These are phyloP conservation scores for Ceratobasidium sp. DNA, from an alignment of 1,284 basidiomycete species.

Conservation along the genomic window DNA sequence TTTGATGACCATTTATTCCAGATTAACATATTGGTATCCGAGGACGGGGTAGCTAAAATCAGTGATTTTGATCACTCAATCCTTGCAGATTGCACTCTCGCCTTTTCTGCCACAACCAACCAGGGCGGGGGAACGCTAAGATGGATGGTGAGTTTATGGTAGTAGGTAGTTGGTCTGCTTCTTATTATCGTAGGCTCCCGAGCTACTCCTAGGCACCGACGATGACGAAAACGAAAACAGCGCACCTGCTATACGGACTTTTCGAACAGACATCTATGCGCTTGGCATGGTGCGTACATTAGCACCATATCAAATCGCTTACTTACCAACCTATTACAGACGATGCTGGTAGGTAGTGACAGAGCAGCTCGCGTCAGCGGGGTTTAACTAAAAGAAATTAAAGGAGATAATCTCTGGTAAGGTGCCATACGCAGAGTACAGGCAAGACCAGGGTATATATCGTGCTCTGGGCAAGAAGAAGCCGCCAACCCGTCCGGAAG, in stretches of 20 bases:
- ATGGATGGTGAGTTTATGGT: conserved; percentile 19
- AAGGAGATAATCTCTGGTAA: conserved; percentile 20
- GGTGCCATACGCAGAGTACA: conserved; percentile 20
- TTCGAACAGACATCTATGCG: conserved; percentile 21
- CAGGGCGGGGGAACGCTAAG: conserved; percentile 23
- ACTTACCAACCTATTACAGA: background rate
- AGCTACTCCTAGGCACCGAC: conserved; percentile 1
- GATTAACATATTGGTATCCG: conserved; percentile 10
- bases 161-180: background rate
- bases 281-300: conserved; percentile 23
- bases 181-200: background rate
- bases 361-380: background rate
- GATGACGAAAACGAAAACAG: background rate
- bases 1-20: background rate
- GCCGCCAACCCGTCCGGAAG: conserved; percentile 12
- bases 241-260: background rate
- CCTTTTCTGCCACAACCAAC: conserved; percentile 27
- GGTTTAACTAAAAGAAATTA: background rate
- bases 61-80: conserved; percentile 35
- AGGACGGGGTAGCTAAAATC: conserved; percentile 4
- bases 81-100: conserved; percentile 9
- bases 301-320: too few relatives aligned
- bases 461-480: background rate
- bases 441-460: background rate
- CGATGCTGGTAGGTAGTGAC: conserved; percentile 11